These are phyloP conservation scores for Naegleria lovaniensis DNA, from an alignment of 208 protist species.

Conservation along the genomic window DNA sequence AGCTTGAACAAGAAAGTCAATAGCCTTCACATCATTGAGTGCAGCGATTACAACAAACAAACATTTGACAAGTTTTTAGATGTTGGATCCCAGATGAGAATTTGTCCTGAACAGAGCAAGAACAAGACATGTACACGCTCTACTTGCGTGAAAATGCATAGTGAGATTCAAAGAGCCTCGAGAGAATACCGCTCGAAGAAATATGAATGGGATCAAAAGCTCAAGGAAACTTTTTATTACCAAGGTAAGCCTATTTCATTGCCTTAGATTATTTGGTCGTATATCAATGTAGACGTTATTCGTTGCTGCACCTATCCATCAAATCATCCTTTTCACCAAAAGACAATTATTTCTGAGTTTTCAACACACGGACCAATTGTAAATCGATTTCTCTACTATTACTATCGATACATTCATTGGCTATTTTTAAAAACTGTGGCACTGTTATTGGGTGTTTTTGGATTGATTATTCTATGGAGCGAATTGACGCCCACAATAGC, in stretches of 20 bases:
- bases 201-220: neutral
- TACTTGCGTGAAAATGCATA: neutral
- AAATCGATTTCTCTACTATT: neutral
- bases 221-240: neutral
- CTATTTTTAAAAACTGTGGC: neutral
- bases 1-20: neutral
- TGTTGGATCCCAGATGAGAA: neutral
- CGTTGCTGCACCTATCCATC: neutral
- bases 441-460: neutral
- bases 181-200: neutral
- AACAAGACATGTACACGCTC: neutral
- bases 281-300: neutral
- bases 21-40: neutral
- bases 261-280: too few relatives aligned
- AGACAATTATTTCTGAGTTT: neutral
- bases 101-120: neutral
- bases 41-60: neutral
- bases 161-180: neutral
- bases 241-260: too few relatives aligned
- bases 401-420: neutral
- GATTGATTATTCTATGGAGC: neutral
- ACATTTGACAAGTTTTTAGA: neutral
- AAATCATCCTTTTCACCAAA: neutral
- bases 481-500: neutral
- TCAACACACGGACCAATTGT: neutral